Evolutionary conservation across 495 filamentous ascomycete species (phyloP).

Genomic region (Penicillium daleae): DNA sequence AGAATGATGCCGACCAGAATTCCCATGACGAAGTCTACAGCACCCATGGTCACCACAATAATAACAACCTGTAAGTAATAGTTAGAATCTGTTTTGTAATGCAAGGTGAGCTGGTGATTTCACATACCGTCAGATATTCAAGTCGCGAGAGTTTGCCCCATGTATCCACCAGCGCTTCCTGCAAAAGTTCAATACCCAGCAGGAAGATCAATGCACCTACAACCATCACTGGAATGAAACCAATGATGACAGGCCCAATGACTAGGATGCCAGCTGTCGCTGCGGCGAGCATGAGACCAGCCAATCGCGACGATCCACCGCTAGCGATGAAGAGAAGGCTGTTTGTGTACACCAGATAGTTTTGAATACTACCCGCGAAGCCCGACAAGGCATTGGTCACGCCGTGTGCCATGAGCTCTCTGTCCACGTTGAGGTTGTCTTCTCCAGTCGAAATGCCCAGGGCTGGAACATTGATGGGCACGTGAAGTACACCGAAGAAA

Average conservation of each 20-base stretch:
- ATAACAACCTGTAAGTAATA: constrained; percentile 64
- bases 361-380: constrained; percentile 83
- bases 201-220: constrained; percentile 93
- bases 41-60: constrained; percentile 96
- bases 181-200: constrained; percentile 85
- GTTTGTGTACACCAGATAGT: constrained; percentile 97
- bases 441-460: constrained; percentile 86
- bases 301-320: constrained; percentile 83
- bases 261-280: constrained; percentile 81
- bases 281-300: constrained; percentile 81
- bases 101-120: too few species aligned
- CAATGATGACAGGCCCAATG: constrained; percentile 83
- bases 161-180: constrained; percentile 86
- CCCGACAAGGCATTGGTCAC: constrained; percentile 92
- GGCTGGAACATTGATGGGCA: constrained; percentile 96
- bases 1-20: constrained; percentile 90
- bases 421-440: constrained; percentile 87
- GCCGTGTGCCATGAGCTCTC: constrained; percentile 91
- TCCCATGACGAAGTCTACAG: constrained; percentile 92
- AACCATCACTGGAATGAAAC: constrained; percentile 94
- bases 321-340: constrained; percentile 92
- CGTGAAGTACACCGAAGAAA: constrained; percentile 95
- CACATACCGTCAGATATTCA: constrained; percentile 82
- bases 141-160: constrained; percentile 81
- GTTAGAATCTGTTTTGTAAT: background rate